Percentiles rank a stretch among this genome's conserved stretches.
phyloP scores from a whole-genome alignment of 306 rosid species.

The Quercus cerris region DNA sequence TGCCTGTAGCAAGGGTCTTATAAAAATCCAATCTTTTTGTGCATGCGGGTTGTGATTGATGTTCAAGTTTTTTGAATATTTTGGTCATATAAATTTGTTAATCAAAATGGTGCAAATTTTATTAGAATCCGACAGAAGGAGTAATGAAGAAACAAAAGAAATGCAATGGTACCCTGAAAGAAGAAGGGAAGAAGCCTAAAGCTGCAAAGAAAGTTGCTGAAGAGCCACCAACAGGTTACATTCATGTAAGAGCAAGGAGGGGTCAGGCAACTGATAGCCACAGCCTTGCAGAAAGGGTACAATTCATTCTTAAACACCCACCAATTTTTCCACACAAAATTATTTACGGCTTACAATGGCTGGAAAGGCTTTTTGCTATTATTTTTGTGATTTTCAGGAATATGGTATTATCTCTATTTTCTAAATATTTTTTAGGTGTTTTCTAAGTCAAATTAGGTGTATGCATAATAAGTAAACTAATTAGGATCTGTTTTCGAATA shows the following conservation, averaged over 20 bases:
- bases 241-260: slow-evolving; percentile 96
- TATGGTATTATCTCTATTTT: too few species aligned
- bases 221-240: slow-evolving; percentile 67
- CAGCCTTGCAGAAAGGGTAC: slow-evolving; percentile 98
- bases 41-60: not conserved
- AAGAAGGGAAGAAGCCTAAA: slow-evolving; percentile 29
- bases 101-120: not conserved
- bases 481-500: too few species aligned
- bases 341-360: too few species aligned
- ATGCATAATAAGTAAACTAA: too few species aligned
- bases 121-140: slow-evolving; percentile 35
- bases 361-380: too few species aligned
- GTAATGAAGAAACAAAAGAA: slow-evolving; percentile 58
- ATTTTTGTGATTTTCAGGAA: too few species aligned
- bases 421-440: too few species aligned
- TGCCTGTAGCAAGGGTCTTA: not conserved
- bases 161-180: slow-evolving; percentile 30
- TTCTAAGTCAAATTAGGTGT: too few species aligned
- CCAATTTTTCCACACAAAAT: too few species aligned
- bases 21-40: too few species aligned
- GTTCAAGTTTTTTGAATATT: not conserved
- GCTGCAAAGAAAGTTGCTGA: slow-evolving; percentile 36
- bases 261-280: slow-evolving; percentile 99
- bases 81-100: not conserved
- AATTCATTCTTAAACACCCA: slow-evolving; percentile 7